Base-by-base conservation (phyloP, 495 filamentous ascomycete species). In the Talaromyces adpressus region DNA sequence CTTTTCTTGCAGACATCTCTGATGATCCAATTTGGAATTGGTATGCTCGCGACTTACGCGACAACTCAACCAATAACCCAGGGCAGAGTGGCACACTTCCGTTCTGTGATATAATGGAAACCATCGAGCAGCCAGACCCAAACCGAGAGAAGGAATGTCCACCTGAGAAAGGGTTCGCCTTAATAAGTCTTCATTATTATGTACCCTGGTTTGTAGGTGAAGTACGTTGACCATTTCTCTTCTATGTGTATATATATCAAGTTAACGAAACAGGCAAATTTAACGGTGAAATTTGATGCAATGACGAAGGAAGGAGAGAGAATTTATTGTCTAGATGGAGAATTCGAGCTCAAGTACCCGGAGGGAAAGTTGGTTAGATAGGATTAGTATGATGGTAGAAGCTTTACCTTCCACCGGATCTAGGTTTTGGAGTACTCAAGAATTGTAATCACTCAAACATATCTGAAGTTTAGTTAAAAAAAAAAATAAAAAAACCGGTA, bases 1-100 rank as follows among this genome's bases (percentile, higher is more conserved):
- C 8, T 29, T 58, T 58, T 6, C 54, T 58, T 32, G 36, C 54
- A 11, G 54, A 58, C 8, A 58, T 58, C 54, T 58, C 54, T 22
- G 54, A 58, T 6, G 9, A 58, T 6, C 54, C 54, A 58, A 29
- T 58, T 16, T 58, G 54, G 54, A 58, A 32, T 58, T 58, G 54
- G 53, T 58, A 58, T 58, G 54, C 54, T 0, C 54, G 54, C 3
- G n/a, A n/a, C n/a, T n/a, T n/a, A n/a, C n/a, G n/a, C n/a, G n/a
- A n/a, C n/a, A n/a, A n/a, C n/a, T n/a, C n/a, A n/a, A n/a, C n/a
- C n/a, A 29, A 58, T 29, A 58, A 2, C 54, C n/a, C n/a, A n/a
- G n/a, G n/a, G n/a, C n/a, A n/a, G n/a, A n/a, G n/a, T n/a, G n/a
- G n/a, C n/a, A n/a, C n/a, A n/a, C n/a, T n/a, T n/a, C n/a, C n/a